Conservation (phyloP, 495 filamentous ascomycete species). For the Talaromyces adpressus region DNA sequence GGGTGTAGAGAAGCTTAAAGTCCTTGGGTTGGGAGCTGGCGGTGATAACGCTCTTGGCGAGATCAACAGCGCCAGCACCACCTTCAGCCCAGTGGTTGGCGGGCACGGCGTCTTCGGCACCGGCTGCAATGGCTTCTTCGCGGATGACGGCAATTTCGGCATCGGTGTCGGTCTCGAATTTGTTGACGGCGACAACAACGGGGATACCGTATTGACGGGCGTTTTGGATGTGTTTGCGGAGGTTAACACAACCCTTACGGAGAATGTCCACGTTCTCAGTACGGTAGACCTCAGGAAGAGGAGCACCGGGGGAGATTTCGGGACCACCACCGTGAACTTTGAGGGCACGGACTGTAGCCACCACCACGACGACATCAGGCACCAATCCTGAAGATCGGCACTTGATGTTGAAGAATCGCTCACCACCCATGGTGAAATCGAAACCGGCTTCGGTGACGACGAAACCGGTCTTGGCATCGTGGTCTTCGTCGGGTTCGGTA, state of each 20-base stretch:
- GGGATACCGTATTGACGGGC: conserved; percentile 83
- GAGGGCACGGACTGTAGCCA: conserved; percentile 88
- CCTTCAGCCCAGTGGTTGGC: conserved; percentile 98
- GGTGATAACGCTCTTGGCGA: conserved; percentile 80
- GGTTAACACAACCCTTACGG: conserved; percentile 82
- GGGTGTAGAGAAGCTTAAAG: conserved; percentile 80
- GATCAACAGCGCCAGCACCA: conserved; percentile 81
- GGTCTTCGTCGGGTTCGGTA: conserved; percentile 89
- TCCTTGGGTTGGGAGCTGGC: conserved; percentile 80
- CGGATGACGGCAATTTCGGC: conserved; percentile 84
- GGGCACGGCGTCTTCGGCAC: conserved; percentile 86
- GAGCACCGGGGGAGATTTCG: conserved; percentile 77
- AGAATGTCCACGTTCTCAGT: conserved; percentile 91
- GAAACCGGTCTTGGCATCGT: conserved; percentile 77
- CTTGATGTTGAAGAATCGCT: conserved; percentile 99
- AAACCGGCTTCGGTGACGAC: conserved; percentile 98
- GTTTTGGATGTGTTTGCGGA: conserved; percentile 89
- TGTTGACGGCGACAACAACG: conserved; percentile 97
- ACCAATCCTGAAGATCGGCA: conserved; percentile 89
- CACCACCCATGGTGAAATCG: conserved; percentile 98
- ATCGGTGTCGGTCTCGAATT: conserved; percentile 86
- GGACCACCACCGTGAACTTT: conserved; percentile 97
- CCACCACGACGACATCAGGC: conserved; percentile 88
- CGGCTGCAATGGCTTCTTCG: conserved; percentile 87
- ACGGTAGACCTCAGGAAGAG: conserved; percentile 77